phyloP scores from a whole-genome alignment of 129 eudicot genomes.

The Pittosporum tobira region DNA sequence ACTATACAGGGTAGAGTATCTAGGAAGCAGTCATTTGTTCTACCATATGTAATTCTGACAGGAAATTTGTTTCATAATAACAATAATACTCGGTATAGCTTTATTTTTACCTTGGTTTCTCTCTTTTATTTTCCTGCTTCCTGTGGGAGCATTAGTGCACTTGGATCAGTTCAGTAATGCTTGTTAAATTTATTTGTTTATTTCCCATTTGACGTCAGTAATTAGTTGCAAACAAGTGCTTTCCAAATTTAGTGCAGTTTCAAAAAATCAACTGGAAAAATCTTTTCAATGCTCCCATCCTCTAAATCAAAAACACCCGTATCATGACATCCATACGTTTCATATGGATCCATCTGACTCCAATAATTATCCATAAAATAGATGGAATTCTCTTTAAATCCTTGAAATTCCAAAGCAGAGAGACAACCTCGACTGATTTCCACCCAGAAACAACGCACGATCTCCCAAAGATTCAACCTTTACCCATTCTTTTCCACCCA shows the following conservation, averaged over 20 bases:
- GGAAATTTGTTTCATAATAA: background rate
- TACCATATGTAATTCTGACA: background rate
- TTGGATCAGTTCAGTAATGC: too few relatives aligned
- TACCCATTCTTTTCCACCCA: background rate
- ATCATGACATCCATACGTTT: slow-evolving; percentile 8
- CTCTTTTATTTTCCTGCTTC: too few relatives aligned
- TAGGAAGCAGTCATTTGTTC: background rate
- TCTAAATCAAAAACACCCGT: background rate
- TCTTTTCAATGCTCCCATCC: background rate
- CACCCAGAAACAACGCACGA: slow-evolving; percentile 6
- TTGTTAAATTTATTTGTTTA: too few relatives aligned
- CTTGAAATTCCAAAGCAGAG: background rate
- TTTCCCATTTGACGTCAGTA: background rate
- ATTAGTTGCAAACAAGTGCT: background rate
- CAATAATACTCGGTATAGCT: background rate
- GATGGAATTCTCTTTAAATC: background rate
- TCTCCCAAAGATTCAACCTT: background rate
- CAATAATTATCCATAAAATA: slow-evolving; percentile 6
- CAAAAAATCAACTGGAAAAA: background rate
- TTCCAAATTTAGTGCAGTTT: background rate
- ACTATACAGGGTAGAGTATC: background rate
- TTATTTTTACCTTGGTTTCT: too few relatives aligned
- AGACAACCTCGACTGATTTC: slow-evolving; percentile 5
- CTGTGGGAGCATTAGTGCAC: too few relatives aligned
- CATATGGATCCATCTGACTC: background rate